Percentiles rank a stretch among this genome's conserved stretches.
Evolutionary conservation across 768 basidiomycete genomes (phyloP).

Genomic region (Boletus rubescentipes): DNA sequence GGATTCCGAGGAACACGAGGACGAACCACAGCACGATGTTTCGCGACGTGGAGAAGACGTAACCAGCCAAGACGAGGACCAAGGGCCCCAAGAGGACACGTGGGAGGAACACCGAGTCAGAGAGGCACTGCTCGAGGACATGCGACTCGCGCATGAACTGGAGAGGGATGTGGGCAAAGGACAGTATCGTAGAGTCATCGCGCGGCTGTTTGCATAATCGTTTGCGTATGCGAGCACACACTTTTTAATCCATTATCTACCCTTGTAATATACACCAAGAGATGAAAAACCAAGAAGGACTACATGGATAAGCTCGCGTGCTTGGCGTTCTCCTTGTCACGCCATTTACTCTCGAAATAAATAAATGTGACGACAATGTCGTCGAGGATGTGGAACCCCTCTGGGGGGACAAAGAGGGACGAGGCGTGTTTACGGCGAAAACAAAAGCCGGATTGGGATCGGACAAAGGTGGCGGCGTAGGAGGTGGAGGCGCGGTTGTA

Average conservation of each 20-base stretch:
- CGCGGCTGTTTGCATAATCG: slow-evolving; percentile 9
- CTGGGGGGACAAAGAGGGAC: slow-evolving; percentile 28
- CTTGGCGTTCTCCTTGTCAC: slow-evolving; percentile 21
- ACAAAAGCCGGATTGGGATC: slow-evolving; percentile 14
- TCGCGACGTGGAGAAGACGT: neutral
- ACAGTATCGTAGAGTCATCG: slow-evolving; percentile 11
- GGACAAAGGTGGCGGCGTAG: slow-evolving; percentile 31
- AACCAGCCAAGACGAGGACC: neutral
- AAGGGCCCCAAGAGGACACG: neutral
- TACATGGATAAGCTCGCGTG: slow-evolving; percentile 6
- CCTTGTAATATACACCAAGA: too few relatives aligned
- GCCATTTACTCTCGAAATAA: slow-evolving; percentile 34
- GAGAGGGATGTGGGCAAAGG: slow-evolving; percentile 18
- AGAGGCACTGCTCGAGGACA: neutral
- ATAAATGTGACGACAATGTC: slow-evolving; percentile 38
- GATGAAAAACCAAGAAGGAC: too few relatives aligned
- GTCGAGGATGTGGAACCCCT: slow-evolving; percentile 32
- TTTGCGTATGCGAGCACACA: too few relatives aligned
- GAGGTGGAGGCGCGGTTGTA: neutral
- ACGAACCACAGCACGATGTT: neutral
- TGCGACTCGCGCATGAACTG: slow-evolving; percentile 6
- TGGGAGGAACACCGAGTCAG: neutral
- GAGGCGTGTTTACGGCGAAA: slow-evolving; percentile 16
- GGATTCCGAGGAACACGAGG: neutral
- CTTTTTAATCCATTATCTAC: too few relatives aligned